Evolutionary conservation across 495 filamentous ascomycete genomes (phyloP).

Genomic region (Penicillium bovifimosum): DNA sequence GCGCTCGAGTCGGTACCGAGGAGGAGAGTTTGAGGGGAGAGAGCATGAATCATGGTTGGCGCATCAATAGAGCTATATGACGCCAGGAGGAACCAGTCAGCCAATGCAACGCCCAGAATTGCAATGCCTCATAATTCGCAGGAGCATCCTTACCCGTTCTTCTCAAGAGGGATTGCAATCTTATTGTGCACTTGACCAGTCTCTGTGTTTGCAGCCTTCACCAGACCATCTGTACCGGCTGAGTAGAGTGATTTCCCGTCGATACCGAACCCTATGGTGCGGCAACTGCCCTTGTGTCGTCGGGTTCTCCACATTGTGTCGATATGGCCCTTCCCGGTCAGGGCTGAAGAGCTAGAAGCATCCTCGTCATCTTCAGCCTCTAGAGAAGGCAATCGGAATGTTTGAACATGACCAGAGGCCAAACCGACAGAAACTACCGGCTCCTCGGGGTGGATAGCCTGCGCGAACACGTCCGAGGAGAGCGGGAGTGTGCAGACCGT

Average conservation of each 20-base stretch:
- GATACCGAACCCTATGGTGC: conserved; percentile 66
- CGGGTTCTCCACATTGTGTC: conserved; percentile 82
- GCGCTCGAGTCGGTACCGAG: conserved; percentile 85
- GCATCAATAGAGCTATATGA: conserved; percentile 48
- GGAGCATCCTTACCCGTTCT: conserved; percentile 32
- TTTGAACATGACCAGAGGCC: conserved; percentile 78
- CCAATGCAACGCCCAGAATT: conserved; percentile 6
- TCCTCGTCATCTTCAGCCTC: conserved; percentile 43
- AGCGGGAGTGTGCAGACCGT: conserved; percentile 86
- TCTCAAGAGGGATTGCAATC: conserved; percentile 43
- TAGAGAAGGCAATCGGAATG: conserved; percentile 66
- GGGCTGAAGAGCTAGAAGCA: conserved; percentile 35
- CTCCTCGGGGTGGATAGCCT: conserved; percentile 76
- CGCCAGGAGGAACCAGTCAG: background rate
- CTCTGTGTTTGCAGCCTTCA: conserved; percentile 77
- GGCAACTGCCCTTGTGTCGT: conserved; percentile 88
- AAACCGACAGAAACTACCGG: conserved; percentile 84
- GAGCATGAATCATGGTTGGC: conserved; percentile 69
- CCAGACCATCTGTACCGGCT: conserved; percentile 79
- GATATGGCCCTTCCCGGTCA: conserved; percentile 65
- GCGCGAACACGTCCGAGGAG: conserved; percentile 79
- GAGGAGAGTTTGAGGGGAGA: conserved; percentile 83
- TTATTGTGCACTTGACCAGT: conserved; percentile 81
- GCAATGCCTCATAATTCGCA: conserved; percentile 5
- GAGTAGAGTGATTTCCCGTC: conserved; percentile 79